Percentiles rank a stretch among this genome's conserved stretches.
Conservation (phyloP, 768 basidiomycete genomes). For the Hortiboletus campestris region DNA sequence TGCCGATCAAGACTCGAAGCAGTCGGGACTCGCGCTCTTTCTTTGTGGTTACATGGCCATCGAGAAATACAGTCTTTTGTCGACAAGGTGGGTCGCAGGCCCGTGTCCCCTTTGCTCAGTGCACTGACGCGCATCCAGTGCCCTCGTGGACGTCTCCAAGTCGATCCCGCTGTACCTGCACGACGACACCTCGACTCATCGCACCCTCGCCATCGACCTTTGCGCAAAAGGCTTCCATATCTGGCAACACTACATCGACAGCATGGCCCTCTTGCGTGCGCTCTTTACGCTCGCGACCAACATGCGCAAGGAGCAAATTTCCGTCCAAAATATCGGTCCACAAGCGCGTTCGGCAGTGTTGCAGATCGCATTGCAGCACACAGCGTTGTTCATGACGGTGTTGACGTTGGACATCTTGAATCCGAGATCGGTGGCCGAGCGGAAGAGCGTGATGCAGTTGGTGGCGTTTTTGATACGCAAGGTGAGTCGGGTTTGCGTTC, state of each 20-base stretch:
- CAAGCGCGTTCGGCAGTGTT: conserved; percentile 84
- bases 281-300: conserved; percentile 80
- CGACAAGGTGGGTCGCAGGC: conserved; percentile 52
- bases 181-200: conserved; percentile 63
- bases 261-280: conserved; percentile 81
- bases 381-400: conserved; percentile 92
- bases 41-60: conserved; percentile 81
- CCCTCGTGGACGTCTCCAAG: conserved; percentile 79
- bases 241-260: conserved; percentile 93
- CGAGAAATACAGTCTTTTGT: conserved; percentile 74
- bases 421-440: conserved; percentile 68
- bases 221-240: conserved; percentile 89
- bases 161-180: conserved; percentile 79
- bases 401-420: conserved; percentile 86
- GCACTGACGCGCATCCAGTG: conserved; percentile 39
- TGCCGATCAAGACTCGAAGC: conserved; percentile 54
- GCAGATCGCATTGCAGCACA: conserved; percentile 79
- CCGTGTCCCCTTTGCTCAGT: not conserved
- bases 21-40: conserved; percentile 69
- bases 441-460: conserved; percentile 88
- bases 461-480: conserved; percentile 93
- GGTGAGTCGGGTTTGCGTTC: conserved; percentile 35
- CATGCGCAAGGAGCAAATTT: conserved; percentile 65
- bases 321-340: conserved; percentile 62
- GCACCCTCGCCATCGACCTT: conserved; percentile 80